Percentiles rank a stretch among this genome's conserved stretches.
phyloP scores from a whole-genome alignment of 2,329 filamentous ascomycete genomes.

The Samsoniella hepiali region DNA sequence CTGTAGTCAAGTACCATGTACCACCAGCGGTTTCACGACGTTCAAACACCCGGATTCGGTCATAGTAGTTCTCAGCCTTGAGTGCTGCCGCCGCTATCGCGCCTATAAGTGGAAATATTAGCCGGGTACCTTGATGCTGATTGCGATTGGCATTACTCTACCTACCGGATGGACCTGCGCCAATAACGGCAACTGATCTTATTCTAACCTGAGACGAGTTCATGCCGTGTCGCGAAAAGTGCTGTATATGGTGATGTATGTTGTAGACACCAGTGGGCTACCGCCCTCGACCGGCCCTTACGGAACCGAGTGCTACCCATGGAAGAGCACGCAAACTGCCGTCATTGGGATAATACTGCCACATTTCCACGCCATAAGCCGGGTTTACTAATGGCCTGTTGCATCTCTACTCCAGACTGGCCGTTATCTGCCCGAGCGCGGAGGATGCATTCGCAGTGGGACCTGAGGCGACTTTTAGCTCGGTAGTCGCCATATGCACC shows the following conservation, averaged over 20 bases:
- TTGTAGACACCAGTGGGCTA: background rate
- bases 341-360: slow-evolving; percentile 2
- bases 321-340: background rate
- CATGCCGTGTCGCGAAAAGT: background rate
- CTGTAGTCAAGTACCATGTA: slow-evolving; percentile 36
- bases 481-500: slow-evolving; percentile 13
- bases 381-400: background rate
- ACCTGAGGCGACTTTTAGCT: background rate
- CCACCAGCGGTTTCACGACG: slow-evolving; percentile 41
- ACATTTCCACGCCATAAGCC: background rate
- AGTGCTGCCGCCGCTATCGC: slow-evolving; percentile 46
- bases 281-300: background rate
- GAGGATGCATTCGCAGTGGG: background rate
- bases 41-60: slow-evolving; percentile 42
- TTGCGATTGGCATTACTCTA: background rate
- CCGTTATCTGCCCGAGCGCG: background rate
- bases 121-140: background rate
- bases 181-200: slow-evolving; percentile 42
- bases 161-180: slow-evolving; percentile 42
- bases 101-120: slow-evolving; percentile 31
- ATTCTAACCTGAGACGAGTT: slow-evolving; percentile 25
- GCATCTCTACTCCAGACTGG: background rate
- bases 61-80: slow-evolving; percentile 42
- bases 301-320: background rate
- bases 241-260: background rate